phyloP scores from a whole-genome alignment of 2,329 filamentous ascomycete species.

The Cercospora berteroae region DNA sequence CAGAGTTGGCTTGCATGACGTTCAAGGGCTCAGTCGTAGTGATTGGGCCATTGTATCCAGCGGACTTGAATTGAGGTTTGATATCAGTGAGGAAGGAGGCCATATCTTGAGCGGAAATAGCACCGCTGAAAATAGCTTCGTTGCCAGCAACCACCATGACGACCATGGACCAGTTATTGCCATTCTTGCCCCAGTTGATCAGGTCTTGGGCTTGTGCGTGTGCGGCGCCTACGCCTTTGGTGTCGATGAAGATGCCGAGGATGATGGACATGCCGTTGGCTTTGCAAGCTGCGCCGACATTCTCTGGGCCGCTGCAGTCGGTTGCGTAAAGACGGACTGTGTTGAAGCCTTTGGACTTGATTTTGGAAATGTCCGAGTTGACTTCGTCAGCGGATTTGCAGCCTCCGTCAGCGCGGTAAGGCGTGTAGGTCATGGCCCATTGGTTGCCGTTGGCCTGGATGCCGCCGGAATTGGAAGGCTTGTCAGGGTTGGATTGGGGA shows the following conservation, averaged over 20 bases:
- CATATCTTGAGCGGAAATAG: conserved; percentile 64
- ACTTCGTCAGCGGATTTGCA: conserved; percentile 46
- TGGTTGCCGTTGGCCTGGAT: conserved; percentile 43
- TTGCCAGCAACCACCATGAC: conserved; percentile 84
- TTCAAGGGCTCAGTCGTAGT: conserved; percentile 86
- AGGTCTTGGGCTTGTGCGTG: conserved; percentile 70
- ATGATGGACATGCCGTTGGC: conserved; percentile 73
- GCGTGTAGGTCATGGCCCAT: conserved; percentile 52
- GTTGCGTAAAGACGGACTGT: conserved; percentile 82
- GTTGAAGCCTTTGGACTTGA: conserved; percentile 55
- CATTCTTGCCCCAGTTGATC: conserved; percentile 67
- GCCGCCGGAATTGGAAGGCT: conserved; percentile 6
- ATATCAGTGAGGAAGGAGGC: conserved; percentile 66
- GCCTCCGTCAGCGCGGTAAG: conserved; percentile 43
- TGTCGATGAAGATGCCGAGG: conserved; percentile 81
- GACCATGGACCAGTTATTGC: conserved; percentile 65
- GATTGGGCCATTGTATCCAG: conserved; percentile 65
- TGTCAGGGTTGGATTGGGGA: neutral
- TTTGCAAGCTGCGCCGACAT: conserved; percentile 68
- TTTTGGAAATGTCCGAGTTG: conserved; percentile 43
- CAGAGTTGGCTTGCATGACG: conserved; percentile 65
- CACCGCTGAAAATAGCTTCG: conserved; percentile 78
- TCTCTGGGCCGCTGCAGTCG: conserved; percentile 79
- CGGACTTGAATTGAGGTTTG: conserved; percentile 59
- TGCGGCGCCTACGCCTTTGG: conserved; percentile 57